Evolutionary conservation across 2,329 filamentous ascomycete genomes (phyloP), one percentile per base, ranked within the genome.

Genomic region (Reticulascus tulasneorum): DNA sequence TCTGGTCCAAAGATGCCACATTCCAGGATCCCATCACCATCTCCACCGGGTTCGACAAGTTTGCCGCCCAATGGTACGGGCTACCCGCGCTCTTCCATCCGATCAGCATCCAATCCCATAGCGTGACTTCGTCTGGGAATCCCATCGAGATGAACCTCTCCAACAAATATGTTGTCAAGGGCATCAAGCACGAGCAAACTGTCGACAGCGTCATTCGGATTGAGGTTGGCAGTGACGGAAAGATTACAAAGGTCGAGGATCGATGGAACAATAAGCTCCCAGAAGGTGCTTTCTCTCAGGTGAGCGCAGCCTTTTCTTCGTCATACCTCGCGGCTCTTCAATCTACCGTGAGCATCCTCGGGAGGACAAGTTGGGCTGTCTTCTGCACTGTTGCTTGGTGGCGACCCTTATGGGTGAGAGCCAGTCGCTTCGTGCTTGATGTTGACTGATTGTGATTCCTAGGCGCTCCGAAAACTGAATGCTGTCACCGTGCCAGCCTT

Each of bases 11-110:
- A 39, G 65, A 74, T 23, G 78, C 67, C 7, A 67, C 63, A 1
- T 82, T 83, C 54, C 55, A 66, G 20, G 78, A 82, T 50, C 75
- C 73, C 5, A 58, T 83, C 29, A 78, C 77, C 26, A 65, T 73
- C 23, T 75, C 79, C 3, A 51, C 60, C 16, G 78, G 79, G 8
- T 68, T 72, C 36, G 66, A 72, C 44, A 66, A 75, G 49, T 70
- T 53, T 45, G 56, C 62, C 12, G 63, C 67, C 4, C 65, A 69
- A 43, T 71, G 65, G 69, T 83, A 82, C 51, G 79, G 78, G 3
- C 63, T 83, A 1, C 65, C 76, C 35, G 56, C 68, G 5, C 69
- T 75, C 3, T 82, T 82, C 53, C 64, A 60, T 28, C 67, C 75
- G 31, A 81, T 82, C 47, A 62, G 73, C 51, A 69, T 75, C 18